Conservation (phyloP, 164 flowering plant genomes). For the Chimonanthus praecox region DNA sequence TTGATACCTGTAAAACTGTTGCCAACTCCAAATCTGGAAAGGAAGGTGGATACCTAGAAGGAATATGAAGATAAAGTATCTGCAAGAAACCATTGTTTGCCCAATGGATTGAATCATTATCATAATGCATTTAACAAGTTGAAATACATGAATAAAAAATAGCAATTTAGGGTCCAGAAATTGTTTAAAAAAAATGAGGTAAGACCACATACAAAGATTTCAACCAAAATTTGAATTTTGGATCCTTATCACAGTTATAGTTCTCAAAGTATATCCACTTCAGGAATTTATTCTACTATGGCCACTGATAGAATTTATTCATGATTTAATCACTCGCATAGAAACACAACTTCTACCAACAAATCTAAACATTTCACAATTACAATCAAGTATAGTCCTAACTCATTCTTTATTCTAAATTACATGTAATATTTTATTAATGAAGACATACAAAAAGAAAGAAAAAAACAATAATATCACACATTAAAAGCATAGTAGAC, state of each 20-base stretch:
- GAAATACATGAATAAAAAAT: background rate
- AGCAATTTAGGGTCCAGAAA: background rate
- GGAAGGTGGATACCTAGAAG: conserved; percentile 74
- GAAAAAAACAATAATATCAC: background rate
- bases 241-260: background rate
- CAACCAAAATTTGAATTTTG: background rate
- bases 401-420: background rate
- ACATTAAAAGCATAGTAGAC: no score
- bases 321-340: background rate
- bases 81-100: conserved; percentile 24
- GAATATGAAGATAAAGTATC: conserved; percentile 80
- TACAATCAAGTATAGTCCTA: background rate
- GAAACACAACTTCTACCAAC: background rate
- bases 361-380: background rate
- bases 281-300: background rate
- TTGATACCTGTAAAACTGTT: conserved; percentile 83
- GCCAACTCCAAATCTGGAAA: conserved; percentile 87
- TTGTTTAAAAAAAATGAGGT: background rate
- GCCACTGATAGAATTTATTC: background rate
- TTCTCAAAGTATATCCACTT: background rate
- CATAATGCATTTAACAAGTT: background rate
- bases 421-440: background rate
- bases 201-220: background rate
- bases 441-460: background rate
- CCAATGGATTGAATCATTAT: background rate